Conservation (phyloP, 1,284 basidiomycete genomes). For the Apiotrichum veenhuisii region DNA sequence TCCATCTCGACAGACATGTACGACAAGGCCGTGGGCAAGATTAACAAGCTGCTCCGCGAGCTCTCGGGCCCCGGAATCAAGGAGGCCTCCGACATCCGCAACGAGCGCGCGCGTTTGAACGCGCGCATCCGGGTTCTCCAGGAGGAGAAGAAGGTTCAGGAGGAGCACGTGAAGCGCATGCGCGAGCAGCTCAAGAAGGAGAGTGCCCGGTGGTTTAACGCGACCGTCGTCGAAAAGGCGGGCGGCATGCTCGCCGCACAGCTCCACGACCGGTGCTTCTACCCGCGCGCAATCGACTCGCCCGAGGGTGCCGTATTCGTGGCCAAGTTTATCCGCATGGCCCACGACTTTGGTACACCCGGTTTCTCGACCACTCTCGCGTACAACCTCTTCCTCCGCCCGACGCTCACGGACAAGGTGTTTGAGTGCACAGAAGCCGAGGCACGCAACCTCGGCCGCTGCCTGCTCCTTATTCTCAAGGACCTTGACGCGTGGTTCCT, state of each 20-base stretch:
- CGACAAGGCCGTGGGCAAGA: slow-evolving; percentile 45
- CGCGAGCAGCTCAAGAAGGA: slow-evolving; percentile 71
- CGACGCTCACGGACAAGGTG: slow-evolving; percentile 75
- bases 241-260: slow-evolving; percentile 17
- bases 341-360: slow-evolving; percentile 80
- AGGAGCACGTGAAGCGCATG: slow-evolving; percentile 53
- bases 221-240: slow-evolving; percentile 38
- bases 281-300: slow-evolving; percentile 84
- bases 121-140: slow-evolving; percentile 29
- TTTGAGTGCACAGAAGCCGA: slow-evolving; percentile 95
- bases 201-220: slow-evolving; percentile 82
- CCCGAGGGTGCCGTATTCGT: slow-evolving; percentile 96
- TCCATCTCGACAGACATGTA: slow-evolving; percentile 57
- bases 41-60: slow-evolving; percentile 43
- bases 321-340: slow-evolving; percentile 79
- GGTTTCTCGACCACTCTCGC: slow-evolving; percentile 81
- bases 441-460: slow-evolving; percentile 89
- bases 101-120: slow-evolving; percentile 27
- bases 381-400: slow-evolving; percentile 82
- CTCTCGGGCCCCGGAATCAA: slow-evolving; percentile 33
- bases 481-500: slow-evolving; percentile 74
- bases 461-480: slow-evolving; percentile 70
- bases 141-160: slow-evolving; percentile 39
- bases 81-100: slow-evolving; percentile 5
- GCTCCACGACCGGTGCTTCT: slow-evolving; percentile 75